phyloP scores from a whole-genome alignment of 2,329 filamentous ascomycete species.

The Ophiostoma quercus region DNA sequence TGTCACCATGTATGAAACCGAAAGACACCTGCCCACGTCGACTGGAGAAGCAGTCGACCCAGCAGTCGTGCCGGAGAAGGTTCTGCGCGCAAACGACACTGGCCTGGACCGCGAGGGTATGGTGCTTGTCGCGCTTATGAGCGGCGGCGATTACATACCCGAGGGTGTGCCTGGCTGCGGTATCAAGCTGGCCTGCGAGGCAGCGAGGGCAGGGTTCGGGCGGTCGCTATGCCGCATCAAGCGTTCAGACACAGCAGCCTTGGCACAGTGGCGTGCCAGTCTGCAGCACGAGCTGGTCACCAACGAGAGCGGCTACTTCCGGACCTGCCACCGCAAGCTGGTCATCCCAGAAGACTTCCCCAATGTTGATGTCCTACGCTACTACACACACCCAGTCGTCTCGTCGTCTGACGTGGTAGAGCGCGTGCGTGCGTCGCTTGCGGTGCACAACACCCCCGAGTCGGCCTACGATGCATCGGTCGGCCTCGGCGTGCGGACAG shows the following conservation, averaged over 20 bases:
- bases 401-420: slow-evolving; percentile 57
- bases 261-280: slow-evolving; percentile 65
- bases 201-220: slow-evolving; percentile 82
- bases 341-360: slow-evolving; percentile 78
- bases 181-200: slow-evolving; percentile 81
- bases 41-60: background rate
- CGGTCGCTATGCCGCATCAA: slow-evolving; percentile 63
- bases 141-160: slow-evolving; percentile 88
- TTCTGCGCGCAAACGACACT: slow-evolving; percentile 34
- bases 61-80: slow-evolving; percentile 5
- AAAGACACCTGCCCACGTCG: slow-evolving; percentile 15
- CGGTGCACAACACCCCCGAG: slow-evolving; percentile 41
- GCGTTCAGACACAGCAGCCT: slow-evolving; percentile 51
- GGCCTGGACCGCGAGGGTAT: slow-evolving; percentile 80
- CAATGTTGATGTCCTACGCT: slow-evolving; percentile 69
- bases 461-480: background rate
- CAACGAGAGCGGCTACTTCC: slow-evolving; percentile 79
- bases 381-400: slow-evolving; percentile 82
- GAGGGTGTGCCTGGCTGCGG: slow-evolving; percentile 85
- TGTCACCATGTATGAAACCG: slow-evolving; percentile 68
- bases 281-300: slow-evolving; percentile 71
- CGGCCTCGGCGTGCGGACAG: background rate
- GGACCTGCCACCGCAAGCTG: slow-evolving; percentile 66
- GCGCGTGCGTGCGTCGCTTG: slow-evolving; percentile 51
- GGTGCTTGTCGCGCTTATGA: slow-evolving; percentile 91